phyloP scores from a whole-genome alignment of 148 eudicot species.

The Dianthus caryophyllus region DNA sequence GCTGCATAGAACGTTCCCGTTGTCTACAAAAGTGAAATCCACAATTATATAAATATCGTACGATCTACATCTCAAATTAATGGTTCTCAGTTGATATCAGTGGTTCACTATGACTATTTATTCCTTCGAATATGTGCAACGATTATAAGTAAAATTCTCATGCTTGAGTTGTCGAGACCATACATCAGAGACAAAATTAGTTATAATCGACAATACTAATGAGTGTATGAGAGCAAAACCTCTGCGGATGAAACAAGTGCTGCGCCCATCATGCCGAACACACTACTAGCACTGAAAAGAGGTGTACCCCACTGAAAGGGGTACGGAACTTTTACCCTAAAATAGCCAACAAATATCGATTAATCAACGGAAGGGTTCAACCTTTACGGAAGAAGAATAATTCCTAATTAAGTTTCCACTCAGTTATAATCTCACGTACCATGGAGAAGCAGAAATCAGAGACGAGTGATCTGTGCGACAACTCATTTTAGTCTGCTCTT shows the following conservation, averaged over 20 bases:
- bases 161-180: no score
- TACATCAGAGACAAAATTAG: no score
- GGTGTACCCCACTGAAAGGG: constrained; percentile 97
- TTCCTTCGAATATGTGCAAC: no score
- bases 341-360: constrained; percentile 11
- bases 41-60: not conserved
- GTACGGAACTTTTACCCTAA: constrained; percentile 79
- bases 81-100: no score
- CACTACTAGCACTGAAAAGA: constrained; percentile 87
- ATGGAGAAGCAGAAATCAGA: constrained; percentile 82
- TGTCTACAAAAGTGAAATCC: constrained; percentile 47
- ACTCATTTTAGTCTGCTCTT: constrained; percentile 43
- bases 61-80: no score
- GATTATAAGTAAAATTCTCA: no score
- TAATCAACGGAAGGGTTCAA: not conserved
- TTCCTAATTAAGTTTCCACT: not conserved
- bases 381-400: not conserved
- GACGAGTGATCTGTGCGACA: constrained; percentile 70
- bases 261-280: constrained; percentile 97
- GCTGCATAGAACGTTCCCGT: constrained; percentile 89
- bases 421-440: constrained; percentile 39
- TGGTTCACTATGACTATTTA: no score
- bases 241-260: constrained; percentile 89
- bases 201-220: no score
- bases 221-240: constrained; percentile 34